Evolutionary conservation across 805 yeast species (phyloP).

Genomic region (Myxozyma mucilagina): DNA sequence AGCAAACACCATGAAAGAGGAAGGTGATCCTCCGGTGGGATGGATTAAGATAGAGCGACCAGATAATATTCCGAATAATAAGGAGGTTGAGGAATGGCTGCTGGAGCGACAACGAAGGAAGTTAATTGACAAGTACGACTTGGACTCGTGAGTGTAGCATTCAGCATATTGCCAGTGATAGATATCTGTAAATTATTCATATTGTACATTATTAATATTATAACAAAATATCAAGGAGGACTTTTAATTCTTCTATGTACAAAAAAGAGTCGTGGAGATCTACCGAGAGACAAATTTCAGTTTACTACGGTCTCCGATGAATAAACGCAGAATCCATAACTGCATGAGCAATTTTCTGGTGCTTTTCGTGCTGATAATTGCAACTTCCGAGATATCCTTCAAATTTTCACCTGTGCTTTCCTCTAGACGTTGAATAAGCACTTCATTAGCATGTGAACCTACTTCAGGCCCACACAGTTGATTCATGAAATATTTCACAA

Average conservation of each 20-base stretch:
- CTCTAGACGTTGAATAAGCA: background rate
- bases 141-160: background rate
- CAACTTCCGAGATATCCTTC: background rate
- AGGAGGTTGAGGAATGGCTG: slow-evolving; percentile 36
- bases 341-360: slow-evolving; percentile 7
- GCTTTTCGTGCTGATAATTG: background rate
- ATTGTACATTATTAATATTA: no score
- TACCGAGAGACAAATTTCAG: background rate
- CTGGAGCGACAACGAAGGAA: slow-evolving; percentile 13
- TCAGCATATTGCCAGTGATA: no score
- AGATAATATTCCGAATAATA: slow-evolving; percentile 30
- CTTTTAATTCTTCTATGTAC: background rate
- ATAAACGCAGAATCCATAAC: slow-evolving; percentile 14
- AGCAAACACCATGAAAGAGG: slow-evolving; percentile 15
- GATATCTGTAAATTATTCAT: no score
- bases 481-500: slow-evolving; percentile 1
- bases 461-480: slow-evolving; percentile 10
- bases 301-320: slow-evolving; percentile 8
- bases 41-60: slow-evolving; percentile 24
- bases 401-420: background rate
- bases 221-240: background rate
- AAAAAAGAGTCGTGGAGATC: background rate
- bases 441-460: background rate
- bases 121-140: slow-evolving; percentile 20
- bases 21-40: slow-evolving; percentile 11